phyloP scores from a whole-genome alignment of 495 filamentous ascomycete genomes.

The Stereocaulon alpinum region DNA sequence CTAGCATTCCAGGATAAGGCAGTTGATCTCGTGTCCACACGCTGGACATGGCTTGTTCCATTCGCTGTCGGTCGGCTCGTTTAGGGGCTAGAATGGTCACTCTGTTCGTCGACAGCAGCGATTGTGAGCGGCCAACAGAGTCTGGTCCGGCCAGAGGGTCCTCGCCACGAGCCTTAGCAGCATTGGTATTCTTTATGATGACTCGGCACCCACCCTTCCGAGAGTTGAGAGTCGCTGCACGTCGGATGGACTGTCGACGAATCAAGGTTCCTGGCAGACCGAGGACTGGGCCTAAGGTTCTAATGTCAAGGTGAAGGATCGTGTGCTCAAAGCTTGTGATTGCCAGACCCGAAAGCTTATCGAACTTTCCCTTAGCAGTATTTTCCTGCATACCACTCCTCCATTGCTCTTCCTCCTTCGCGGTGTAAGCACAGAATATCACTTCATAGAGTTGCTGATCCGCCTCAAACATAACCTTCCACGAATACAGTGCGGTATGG shows the following conservation, averaged over 20 bases:
- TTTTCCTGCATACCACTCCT: constrained; percentile 28
- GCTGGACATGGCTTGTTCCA: constrained; percentile 64
- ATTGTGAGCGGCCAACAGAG: constrained; percentile 58
- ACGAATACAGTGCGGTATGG: constrained; percentile 73
- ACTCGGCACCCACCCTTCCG: constrained; percentile 57
- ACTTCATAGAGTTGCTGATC: constrained; percentile 71
- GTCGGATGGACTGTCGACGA: constrained; percentile 71
- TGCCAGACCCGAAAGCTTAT: constrained; percentile 37
- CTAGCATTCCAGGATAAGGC: constrained; percentile 76
- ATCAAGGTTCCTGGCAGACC: constrained; percentile 60
- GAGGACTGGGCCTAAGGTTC: constrained; percentile 62
- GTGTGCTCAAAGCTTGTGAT: constrained; percentile 35
- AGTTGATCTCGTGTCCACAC: constrained; percentile 79
- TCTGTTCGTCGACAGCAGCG: constrained; percentile 53
- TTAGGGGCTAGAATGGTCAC: constrained; percentile 51
- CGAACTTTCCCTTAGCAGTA: constrained; percentile 14
- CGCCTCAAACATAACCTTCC: constrained; percentile 85
- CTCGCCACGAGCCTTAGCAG: constrained; percentile 44
- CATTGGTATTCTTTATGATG: constrained; percentile 82
- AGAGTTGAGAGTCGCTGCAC: constrained; percentile 55
- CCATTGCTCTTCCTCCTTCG: constrained; percentile 74
- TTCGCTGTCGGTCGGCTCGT: constrained; percentile 61
- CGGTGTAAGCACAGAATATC: constrained; percentile 79
- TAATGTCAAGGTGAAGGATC: constrained; percentile 55
- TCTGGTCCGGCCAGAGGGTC: constrained; percentile 29